Conservation (phyloP, 148 eudicot genomes). For the Vaccinium darrowii region DNA sequence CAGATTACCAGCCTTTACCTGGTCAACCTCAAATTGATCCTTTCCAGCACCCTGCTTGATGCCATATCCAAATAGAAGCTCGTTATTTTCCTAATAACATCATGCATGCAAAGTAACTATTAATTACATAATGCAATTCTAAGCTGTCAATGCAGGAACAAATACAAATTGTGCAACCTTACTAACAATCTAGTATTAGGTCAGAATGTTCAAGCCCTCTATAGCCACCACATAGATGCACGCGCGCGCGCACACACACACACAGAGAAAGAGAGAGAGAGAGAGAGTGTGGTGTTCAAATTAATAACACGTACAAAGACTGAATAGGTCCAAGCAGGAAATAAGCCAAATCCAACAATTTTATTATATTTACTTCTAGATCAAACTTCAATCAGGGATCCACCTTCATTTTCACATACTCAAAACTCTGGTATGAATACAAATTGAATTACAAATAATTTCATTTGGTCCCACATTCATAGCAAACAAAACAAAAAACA, state of each 20-base stretch:
- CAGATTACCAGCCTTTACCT: not conserved
- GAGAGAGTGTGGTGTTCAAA: too few relatives aligned
- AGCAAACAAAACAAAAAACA: not conserved
- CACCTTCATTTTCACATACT: not conserved
- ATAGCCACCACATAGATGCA: not conserved
- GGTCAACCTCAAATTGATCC: not conserved
- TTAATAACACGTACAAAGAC: not conserved
- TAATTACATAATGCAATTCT: not conserved
- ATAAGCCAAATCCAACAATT: not conserved
- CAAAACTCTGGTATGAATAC: not conserved
- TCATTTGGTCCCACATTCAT: not conserved
- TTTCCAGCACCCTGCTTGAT: conserved; percentile 1
- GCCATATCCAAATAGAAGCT: conserved; percentile 3
- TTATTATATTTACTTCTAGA: not conserved
- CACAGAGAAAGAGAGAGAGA: too few relatives aligned
- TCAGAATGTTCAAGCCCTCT: too few relatives aligned
- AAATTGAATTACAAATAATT: not conserved
- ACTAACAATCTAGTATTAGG: too few relatives aligned
- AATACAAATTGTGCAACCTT: not conserved
- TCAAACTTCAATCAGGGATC: not conserved
- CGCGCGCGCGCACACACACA: too few relatives aligned
- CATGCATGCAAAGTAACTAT: not conserved
- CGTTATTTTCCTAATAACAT: not conserved
- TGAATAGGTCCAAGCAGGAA: not conserved
- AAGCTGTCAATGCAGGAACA: not conserved